A percentile compares a stretch with the other conserved stretches of the same genome.
Evolutionary conservation across 2,329 filamentous ascomycete genomes (phyloP).

Genomic region (Teratosphaeria zuluensis): DNA sequence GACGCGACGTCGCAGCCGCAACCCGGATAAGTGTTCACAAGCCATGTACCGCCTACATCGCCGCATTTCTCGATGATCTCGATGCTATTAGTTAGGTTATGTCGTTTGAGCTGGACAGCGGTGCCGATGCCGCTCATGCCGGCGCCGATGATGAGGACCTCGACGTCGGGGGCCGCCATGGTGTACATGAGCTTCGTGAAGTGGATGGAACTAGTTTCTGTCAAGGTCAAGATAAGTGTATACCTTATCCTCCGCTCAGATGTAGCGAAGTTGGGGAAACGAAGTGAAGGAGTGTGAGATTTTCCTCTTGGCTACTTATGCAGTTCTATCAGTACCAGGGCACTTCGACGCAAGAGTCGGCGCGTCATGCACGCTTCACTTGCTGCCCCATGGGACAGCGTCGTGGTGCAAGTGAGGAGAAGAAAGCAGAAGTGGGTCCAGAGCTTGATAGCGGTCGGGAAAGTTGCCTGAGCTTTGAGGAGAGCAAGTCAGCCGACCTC

Average conservation of each 20-base stretch:
- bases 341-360: no score
- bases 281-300: no score
- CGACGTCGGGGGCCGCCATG: conserved; percentile 6
- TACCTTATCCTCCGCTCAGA: no score
- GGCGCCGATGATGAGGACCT: conserved; percentile 43
- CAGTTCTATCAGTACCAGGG: not conserved
- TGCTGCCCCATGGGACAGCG: not conserved
- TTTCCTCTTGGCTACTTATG: not conserved
- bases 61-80: conserved; percentile 36
- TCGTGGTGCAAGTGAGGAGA: not conserved
- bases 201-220: not conserved
- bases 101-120: conserved; percentile 35
- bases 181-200: not conserved
- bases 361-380: not conserved
- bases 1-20: conserved; percentile 29
- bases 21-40: conserved; percentile 24
- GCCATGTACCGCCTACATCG: conserved; percentile 27
- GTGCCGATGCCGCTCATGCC: conserved; percentile 39
- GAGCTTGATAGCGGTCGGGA: not conserved
- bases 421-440: not conserved
- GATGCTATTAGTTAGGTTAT: conserved; percentile 30
- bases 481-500: not conserved
- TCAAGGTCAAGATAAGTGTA: no score
- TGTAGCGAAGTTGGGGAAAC: no score
- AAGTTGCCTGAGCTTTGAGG: not conserved